Evolutionary conservation across 495 filamentous ascomycete species (phyloP).

Genomic region (Astrothelium macrocarpum): DNA sequence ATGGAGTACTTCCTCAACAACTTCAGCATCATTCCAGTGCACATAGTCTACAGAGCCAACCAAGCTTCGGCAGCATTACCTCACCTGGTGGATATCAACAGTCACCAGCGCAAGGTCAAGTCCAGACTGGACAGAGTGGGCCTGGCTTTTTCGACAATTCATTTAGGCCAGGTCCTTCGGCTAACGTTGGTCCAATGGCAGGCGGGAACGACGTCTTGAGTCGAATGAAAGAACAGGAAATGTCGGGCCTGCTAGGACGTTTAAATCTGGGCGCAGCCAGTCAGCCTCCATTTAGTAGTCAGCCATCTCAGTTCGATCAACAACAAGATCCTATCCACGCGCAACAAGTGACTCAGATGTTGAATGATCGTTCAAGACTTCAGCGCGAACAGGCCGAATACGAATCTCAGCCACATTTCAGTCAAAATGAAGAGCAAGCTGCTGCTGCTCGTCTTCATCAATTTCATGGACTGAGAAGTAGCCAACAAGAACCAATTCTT

Average conservation of each 20-base stretch:
- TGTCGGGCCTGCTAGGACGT: constrained; percentile 50
- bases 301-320: constrained; percentile 34
- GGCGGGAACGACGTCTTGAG: constrained; percentile 42
- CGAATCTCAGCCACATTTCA: constrained; percentile 50
- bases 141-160: constrained; percentile 66
- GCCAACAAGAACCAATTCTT: constrained; percentile 6
- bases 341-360: constrained; percentile 50
- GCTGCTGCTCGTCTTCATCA: constrained; percentile 55
- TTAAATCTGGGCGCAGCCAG: constrained; percentile 44
- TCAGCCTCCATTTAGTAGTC: constrained; percentile 45
- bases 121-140: constrained; percentile 47
- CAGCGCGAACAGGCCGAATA: constrained; percentile 56
- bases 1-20: constrained; percentile 40
- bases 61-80: constrained; percentile 84
- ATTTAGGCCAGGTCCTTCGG: constrained; percentile 37
- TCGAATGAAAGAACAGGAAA: constrained; percentile 48
- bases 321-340: constrained; percentile 46
- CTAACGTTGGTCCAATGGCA: constrained; percentile 43
- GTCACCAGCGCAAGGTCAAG: constrained; percentile 62
- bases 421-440: constrained; percentile 53
- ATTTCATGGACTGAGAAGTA: constrained; percentile 48
- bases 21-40: constrained; percentile 90
- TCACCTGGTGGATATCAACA: constrained; percentile 64
- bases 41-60: constrained; percentile 91
- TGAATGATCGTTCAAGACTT: constrained; percentile 51